Base-by-base conservation (phyloP, 1,139 yeast species). In the Pneumocystis canis region DNA sequence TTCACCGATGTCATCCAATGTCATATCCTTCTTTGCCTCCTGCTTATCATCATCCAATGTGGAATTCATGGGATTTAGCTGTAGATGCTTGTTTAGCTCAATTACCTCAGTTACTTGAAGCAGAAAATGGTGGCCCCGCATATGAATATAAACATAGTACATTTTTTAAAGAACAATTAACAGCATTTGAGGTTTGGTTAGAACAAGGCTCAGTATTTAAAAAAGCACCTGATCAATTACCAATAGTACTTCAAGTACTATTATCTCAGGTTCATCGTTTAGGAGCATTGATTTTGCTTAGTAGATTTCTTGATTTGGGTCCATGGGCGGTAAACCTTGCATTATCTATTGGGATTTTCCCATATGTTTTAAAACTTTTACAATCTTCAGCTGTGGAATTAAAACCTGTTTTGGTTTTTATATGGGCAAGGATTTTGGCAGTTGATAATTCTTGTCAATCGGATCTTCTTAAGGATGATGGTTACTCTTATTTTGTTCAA, bases 31-130 rank as follows among this genome's bases (percentile, higher is more conserved):
- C 88, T 14, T 77, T 92, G 57, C 98, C 98, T 0, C 90, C 89
- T 64, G 77, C 83, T 11, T 82, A 88, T 62, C 81, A 82, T 67
- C 97, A 94, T 72, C 84, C 95, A 14, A 86, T 92, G 89, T 92
- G 99, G 99, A 95, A 89, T 67, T 85, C 97, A 0, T 92, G 98
- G 98, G 98, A 94, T 72, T 77, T 92, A 70, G 97, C 98, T 0
- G 86, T 92, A 60, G 97, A 92, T 73, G 97, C 92, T 71, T 95
- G 95, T 1, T 77, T 94, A 63, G 82, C 89, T 7, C 80, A 77
- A 66, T 67, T 77, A 30, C 76, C 78, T 2, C 69, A 71, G 32
- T 69, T 75, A 9, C 71, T 70, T 60, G 73, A 74, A 7, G 74
- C 77, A 0, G 74, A 72, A 54, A 70, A 71, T 35, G 67, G 70